Base-by-base conservation (phyloP, 805 yeast species). In the Yarrowia sp. region DNA sequence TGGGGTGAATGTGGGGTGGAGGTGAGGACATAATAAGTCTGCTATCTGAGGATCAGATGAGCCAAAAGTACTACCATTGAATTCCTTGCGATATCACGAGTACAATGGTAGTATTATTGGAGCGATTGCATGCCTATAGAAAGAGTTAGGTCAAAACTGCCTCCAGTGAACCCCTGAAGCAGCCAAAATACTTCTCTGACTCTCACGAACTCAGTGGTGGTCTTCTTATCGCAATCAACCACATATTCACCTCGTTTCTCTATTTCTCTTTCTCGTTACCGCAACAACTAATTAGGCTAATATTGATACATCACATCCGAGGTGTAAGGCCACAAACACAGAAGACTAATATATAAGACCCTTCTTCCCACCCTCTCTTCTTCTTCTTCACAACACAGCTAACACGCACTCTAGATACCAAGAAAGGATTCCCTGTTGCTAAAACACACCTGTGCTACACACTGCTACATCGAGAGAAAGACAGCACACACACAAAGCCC, bases 371-470 rank as follows among this genome's bases (percentile, higher is more conserved):
- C 35, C 11, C 8, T 4, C n/a, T 53, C n/a, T 40, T 53, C 59
- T 38, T 49, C 56, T 16, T 53, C 59, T 22, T 16, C 16, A 15
- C 40, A 19, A 36, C 58, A 38, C 45, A 53, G 59, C 59, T 53
- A 53, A 53, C 59, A 53, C 59, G 59, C 59, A 53, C 59, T 40
- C 59, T 40, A 53, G 59, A 53, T 53, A 53, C 59, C 59, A 53
- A 53, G 59, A 53, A 53, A 40, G 59, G 59, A 53, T 53, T 52
- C 32, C 58, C 58, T 38, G 58, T 52, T 52, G 58, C 58, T 52
- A 52, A 42, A 50, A 35, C 56, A 16, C 43, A 38, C 40, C 40
- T 38, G 40, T 8, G 40, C 40, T 38, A 38, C 40, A 38, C 40
- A 5, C 40, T 38, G 59, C 59, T 53, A 53, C 59, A 53, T 16